Percentiles rank a stretch among this genome's conserved stretches.
Evolutionary conservation across 169 alveolate species (phyloP).

Genomic region (Eimeria necatrix): DNA sequence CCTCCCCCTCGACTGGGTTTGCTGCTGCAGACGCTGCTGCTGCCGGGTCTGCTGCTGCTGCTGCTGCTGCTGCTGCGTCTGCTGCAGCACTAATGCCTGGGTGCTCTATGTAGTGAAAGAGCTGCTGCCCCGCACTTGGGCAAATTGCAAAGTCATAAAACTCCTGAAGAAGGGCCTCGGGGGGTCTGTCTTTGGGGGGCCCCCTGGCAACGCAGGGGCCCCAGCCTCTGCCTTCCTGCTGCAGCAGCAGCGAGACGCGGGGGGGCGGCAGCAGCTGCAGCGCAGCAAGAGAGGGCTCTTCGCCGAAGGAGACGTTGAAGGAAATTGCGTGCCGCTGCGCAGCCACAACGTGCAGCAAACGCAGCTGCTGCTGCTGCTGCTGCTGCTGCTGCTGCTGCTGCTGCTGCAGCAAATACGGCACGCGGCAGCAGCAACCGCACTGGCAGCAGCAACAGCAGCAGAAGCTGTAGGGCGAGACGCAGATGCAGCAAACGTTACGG

Average conservation of each 20-base stretch:
- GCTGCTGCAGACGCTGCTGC: conserved; percentile 19
- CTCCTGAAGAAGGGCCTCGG: background rate
- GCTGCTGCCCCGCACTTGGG: background rate
- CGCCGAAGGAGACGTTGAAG: background rate
- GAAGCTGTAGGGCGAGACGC: background rate
- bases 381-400: conserved; percentile 10
- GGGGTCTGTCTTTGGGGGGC: conserved; percentile 47
- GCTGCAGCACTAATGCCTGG: background rate
- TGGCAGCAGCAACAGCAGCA: conserved; percentile 20
- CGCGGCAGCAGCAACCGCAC: conserved; percentile 17
- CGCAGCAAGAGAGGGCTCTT: background rate
- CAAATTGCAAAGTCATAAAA: background rate
- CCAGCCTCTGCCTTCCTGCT: background rate
- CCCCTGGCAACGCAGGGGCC: background rate
- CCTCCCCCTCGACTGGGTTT: background rate
- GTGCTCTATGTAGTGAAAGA: background rate
- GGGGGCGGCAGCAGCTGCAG: conserved; percentile 52
- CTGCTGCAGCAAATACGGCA: background rate
- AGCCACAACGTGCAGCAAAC: conserved; percentile 25
- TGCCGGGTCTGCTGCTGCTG: conserved; percentile 7
- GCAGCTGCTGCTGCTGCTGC: conserved; percentile 2
- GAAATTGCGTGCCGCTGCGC: conserved; percentile 49
- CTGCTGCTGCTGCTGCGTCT: conserved; percentile 57
- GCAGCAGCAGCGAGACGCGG: conserved; percentile 14
- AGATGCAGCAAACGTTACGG: background rate